Evolutionary conservation across 805 yeast genomes (phyloP).

Genomic region (Nakazawaea populi): DNA sequence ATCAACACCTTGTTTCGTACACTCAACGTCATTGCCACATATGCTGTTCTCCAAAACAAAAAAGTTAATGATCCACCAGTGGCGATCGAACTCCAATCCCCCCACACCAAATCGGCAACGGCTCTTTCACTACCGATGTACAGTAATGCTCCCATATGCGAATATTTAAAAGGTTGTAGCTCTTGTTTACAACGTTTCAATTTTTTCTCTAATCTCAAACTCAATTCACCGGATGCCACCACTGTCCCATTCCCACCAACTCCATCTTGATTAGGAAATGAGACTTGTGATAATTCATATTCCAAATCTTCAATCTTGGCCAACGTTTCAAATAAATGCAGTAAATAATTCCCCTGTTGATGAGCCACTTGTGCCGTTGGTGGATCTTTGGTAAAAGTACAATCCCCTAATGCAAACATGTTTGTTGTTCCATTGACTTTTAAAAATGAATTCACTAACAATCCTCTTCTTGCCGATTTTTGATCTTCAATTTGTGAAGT

Average conservation of each 20-base stretch:
- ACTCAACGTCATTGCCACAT: conserved; percentile 87
- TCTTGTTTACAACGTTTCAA: conserved; percentile 33
- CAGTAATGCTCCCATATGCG: conserved; percentile 90
- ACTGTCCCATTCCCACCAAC: no score
- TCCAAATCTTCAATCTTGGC: conserved; percentile 56
- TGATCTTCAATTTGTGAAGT: conserved; percentile 68
- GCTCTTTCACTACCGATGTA: conserved; percentile 93
- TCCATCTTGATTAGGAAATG: background rate
- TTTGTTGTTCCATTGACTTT: conserved; percentile 77
- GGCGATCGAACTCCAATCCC: conserved; percentile 72
- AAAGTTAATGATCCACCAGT: conserved; percentile 84
- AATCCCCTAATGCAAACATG: conserved; percentile 89
- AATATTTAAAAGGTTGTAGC: conserved; percentile 64
- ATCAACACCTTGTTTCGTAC: conserved; percentile 85
- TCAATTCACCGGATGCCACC: conserved; percentile 13
- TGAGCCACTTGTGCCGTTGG: conserved; percentile 98
- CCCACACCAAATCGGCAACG: conserved; percentile 82
- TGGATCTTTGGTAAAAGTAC: conserved; percentile 85
- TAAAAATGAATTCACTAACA: conserved; percentile 76
- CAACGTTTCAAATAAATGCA: conserved; percentile 60
- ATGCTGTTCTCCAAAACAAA: conserved; percentile 93
- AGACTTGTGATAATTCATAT: conserved; percentile 26
- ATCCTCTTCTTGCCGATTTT: conserved; percentile 84
- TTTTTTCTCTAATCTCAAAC: conserved; percentile 40
- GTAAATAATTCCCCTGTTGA: conserved; percentile 86